These are phyloP conservation scores for Juglanconis sp. DNA, from an alignment of 2,329 filamentous ascomycete genomes.

Conservation along the genomic window DNA sequence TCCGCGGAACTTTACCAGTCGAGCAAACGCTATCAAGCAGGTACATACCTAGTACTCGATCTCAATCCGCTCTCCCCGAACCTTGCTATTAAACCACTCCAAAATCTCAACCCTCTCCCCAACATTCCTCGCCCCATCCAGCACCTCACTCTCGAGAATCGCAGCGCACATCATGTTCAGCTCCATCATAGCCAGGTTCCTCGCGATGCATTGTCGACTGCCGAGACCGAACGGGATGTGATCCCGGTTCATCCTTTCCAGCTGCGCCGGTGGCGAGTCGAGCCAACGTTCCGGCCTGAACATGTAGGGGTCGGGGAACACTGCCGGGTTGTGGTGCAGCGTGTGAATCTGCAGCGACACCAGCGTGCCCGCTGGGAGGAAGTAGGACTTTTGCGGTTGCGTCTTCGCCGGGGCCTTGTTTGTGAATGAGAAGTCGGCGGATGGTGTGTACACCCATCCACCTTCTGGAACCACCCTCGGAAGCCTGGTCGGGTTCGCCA, in stretches of 20 bases:
- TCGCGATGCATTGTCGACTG: constrained; percentile 19
- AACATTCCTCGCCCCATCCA: constrained; percentile 10
- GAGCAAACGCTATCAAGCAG: background rate
- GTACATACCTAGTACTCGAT: background rate
- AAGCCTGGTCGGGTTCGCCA: constrained; percentile 18
- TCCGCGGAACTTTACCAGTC: background rate
- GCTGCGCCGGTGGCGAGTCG: constrained; percentile 10
- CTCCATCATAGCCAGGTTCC: constrained; percentile 20
- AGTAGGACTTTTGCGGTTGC: background rate
- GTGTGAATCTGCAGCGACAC: constrained; percentile 12
- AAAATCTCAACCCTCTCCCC: constrained; percentile 5
- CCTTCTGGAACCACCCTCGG: constrained; percentile 11
- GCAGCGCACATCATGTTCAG: constrained; percentile 11
- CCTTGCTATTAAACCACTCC: constrained; percentile 13
- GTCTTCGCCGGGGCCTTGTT: background rate
- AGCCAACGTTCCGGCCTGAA: constrained; percentile 23
- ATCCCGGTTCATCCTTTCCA: constrained; percentile 6
- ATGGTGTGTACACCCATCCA: constrained; percentile 3
- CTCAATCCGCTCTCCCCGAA: constrained; percentile 4
- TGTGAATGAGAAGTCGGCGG: constrained; percentile 3
- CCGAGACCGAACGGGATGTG: constrained; percentile 24
- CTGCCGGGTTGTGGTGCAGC: constrained; percentile 20
- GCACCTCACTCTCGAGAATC: constrained; percentile 2
- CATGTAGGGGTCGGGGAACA: constrained; percentile 19
- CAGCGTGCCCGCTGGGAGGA: constrained; percentile 2